A percentile compares a stretch with the other conserved stretches of the same genome.
These are phyloP conservation scores for Drechslerella coelobrocha DNA, from an alignment of 2,329 filamentous ascomycete genomes.

Conservation along the genomic window DNA sequence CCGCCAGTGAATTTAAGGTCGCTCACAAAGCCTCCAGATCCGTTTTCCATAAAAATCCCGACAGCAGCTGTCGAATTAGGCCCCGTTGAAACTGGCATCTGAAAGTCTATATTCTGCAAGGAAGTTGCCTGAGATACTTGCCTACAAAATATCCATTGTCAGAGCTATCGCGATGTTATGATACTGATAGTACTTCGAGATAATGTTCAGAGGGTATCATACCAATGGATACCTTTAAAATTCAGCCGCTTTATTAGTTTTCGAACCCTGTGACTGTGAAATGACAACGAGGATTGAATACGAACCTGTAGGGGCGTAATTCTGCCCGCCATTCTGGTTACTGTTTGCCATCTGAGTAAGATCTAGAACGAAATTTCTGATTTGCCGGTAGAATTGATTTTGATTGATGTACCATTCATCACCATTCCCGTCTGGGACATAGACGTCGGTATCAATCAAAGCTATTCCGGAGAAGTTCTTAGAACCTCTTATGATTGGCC, in stretches of 20 bases:
- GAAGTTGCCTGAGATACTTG: constrained; percentile 64
- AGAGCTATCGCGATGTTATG: neutral
- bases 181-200: neutral
- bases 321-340: neutral
- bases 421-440: constrained; percentile 54
- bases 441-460: constrained; percentile 58
- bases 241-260: neutral
- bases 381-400: constrained; percentile 70
- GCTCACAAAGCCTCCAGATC: constrained; percentile 78
- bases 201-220: constrained; percentile 66
- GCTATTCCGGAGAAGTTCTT: constrained; percentile 55
- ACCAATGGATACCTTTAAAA: constrained; percentile 69
- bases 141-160: neutral
- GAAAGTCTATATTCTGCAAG: constrained; percentile 67
- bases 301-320: constrained; percentile 1
- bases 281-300: neutral
- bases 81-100: constrained; percentile 53
- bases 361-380: constrained; percentile 72
- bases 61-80: constrained; percentile 57
- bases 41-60: constrained; percentile 69
- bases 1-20: constrained; percentile 85
- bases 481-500: constrained; percentile 9
- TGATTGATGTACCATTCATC: constrained; percentile 60
- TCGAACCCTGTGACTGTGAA: neutral
- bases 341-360: constrained; percentile 63